Evolutionary conservation across 2,329 filamentous ascomycete species (phyloP), one percentile per base, ranked within the genome.

Genomic region (Xylariaceae sp.): DNA sequence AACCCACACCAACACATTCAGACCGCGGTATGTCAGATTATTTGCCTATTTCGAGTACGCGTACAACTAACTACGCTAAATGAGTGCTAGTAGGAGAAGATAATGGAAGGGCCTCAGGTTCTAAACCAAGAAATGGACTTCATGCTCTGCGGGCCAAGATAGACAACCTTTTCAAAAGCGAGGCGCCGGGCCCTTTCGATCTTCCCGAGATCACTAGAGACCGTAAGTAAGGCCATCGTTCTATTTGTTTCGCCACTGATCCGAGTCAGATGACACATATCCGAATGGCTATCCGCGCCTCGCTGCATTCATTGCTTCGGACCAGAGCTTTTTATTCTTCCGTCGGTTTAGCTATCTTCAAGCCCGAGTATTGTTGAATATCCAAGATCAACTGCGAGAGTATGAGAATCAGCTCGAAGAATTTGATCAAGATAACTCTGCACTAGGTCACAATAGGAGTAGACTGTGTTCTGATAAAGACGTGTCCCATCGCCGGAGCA

Each of bases 281-380:
- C 40, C 32, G 4, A 18, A 54, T 4, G 59, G 59, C 6, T 54
- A 52, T 40, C 56, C 56, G 4, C 41, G 21, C 12, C 50, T 61
- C 16, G 59, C 46, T 2, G 59, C 56, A 7, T 44, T 56, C 9
- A 47, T 59, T 2, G 40, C 48, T 16, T 1, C 9, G 6, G 40
- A 56, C n/a, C 16, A 45, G 12, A 48, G 42, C 2, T 29, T 42
- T 23, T 41, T 59, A 2, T 56, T 61, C 23, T 46, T 61, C 46
- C 59, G 59, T 20, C 47, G 23, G n/a, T 61, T 61, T 18, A n/a
- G 26, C 9, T 61, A 57, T 19, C n/a, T 61, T 16, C 59, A 59
- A 40, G 50, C 45, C 3, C 56, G 59, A 19, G 44, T 59, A 2
- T n/a, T 61, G 2, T 19, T 61, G 5, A 40, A 59, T 29, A 40